A percentile compares a stretch with the other conserved stretches of the same genome.
Conservation (phyloP, 2,329 filamentous ascomycete species). For the Ophiostoma sp. region DNA sequence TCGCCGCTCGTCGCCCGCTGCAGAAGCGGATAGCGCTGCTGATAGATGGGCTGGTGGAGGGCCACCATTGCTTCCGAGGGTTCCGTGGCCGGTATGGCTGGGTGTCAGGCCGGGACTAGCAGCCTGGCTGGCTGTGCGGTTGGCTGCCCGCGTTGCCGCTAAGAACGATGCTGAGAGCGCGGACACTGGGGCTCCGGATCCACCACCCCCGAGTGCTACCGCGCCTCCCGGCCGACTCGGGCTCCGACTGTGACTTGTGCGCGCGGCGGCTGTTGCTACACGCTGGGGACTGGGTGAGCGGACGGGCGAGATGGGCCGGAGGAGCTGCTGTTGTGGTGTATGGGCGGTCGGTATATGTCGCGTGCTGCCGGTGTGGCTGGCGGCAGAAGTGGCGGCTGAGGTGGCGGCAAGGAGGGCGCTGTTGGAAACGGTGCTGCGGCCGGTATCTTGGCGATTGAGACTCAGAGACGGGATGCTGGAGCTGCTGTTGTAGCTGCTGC, state of each 20-base stretch:
- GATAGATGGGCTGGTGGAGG: conserved; percentile 15
- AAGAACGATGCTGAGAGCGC: conserved; percentile 51
- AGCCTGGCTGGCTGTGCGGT: conserved; percentile 40
- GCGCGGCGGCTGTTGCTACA: neutral
- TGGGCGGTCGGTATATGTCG: neutral
- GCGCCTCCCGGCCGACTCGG: neutral
- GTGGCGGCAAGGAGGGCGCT: conserved; percentile 43
- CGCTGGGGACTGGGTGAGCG: neutral
- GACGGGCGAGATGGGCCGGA: neutral
- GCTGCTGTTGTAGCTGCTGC: conserved; percentile 22
- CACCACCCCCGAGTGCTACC: no score
- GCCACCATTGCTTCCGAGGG: neutral
- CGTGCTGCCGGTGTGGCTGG: conserved; percentile 22
- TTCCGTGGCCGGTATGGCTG: conserved; percentile 31
- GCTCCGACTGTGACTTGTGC: conserved; percentile 21
- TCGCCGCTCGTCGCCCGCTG: conserved; percentile 15
- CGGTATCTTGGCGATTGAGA: neutral
- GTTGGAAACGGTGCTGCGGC: conserved; percentile 29
- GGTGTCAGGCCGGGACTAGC: conserved; percentile 43
- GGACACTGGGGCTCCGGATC: neutral
- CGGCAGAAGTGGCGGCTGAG: conserved; percentile 28
- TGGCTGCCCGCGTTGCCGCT: conserved; percentile 57
- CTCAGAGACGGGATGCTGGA: neutral
- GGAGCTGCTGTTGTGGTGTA: neutral
- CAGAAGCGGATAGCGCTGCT: conserved; percentile 20